Evolutionary conservation across 495 filamentous ascomycete species (phyloP).

Genomic region (Penicillium simplicissimum): DNA sequence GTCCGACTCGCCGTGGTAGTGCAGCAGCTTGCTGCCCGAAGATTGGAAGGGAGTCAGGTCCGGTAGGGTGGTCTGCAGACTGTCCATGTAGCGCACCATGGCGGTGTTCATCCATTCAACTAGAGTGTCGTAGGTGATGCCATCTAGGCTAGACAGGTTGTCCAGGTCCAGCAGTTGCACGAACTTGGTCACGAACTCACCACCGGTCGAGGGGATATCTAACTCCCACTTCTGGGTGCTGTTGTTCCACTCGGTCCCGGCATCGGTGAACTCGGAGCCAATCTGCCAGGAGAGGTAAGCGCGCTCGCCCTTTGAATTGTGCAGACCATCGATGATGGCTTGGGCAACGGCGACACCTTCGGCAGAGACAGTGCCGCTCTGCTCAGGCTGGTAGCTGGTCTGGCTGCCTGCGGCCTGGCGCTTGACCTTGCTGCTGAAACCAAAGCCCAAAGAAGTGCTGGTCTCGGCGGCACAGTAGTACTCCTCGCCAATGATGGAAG

Average conservation of each 20-base stretch:
- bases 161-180: conserved; percentile 36
- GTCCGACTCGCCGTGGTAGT: conserved; percentile 56
- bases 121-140: conserved; percentile 47
- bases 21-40: conserved; percentile 51
- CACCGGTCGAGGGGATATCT: conserved; percentile 30
- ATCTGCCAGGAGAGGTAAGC: conserved; percentile 39
- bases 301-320: conserved; percentile 33
- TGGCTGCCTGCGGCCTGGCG: conserved; percentile 32
- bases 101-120: conserved; percentile 41
- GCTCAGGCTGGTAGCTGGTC: conserved; percentile 32
- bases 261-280: conserved; percentile 32
- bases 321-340: conserved; percentile 35
- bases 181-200: conserved; percentile 39
- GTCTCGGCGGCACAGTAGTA: conserved; percentile 51
- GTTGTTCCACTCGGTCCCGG: conserved; percentile 31
- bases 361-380: conserved; percentile 34
- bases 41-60: conserved; percentile 44
- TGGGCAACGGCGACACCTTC: conserved; percentile 34
- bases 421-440: conserved; percentile 32
- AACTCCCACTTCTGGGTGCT: conserved; percentile 38
- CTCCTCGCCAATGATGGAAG: conserved; percentile 43
- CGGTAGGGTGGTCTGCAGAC: conserved; percentile 49
- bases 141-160: conserved; percentile 35
- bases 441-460: conserved; percentile 37
- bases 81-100: conserved; percentile 34